phyloP scores from a whole-genome alignment of 1,284 basidiomycete species.

The Trametes pubescens region DNA sequence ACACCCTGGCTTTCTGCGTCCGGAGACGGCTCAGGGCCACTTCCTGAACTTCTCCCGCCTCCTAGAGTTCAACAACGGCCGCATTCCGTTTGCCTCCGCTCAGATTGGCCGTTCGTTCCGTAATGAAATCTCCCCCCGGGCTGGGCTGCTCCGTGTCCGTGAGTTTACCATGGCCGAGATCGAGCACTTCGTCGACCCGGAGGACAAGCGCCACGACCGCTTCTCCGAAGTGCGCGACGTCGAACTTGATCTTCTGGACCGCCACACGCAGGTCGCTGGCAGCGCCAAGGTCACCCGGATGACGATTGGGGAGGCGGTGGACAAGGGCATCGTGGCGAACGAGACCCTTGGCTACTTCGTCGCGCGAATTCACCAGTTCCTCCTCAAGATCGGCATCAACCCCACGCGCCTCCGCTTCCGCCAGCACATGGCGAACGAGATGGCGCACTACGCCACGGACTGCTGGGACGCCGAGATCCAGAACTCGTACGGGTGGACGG shows the following conservation, averaged over 20 bases:
- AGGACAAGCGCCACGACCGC: slow-evolving; percentile 88
- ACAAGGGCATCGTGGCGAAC: slow-evolving; percentile 90
- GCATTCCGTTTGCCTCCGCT: slow-evolving; percentile 96
- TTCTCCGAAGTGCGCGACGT: slow-evolving; percentile 87
- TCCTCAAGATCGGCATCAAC: slow-evolving; percentile 93
- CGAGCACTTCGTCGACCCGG: slow-evolving; percentile 98
- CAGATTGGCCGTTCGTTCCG: slow-evolving; percentile 97
- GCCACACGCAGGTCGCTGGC: slow-evolving; percentile 84
- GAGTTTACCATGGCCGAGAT: slow-evolving; percentile 99
- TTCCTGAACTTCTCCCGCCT: slow-evolving; percentile 99
- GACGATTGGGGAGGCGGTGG: slow-evolving; percentile 91
- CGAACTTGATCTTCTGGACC: slow-evolving; percentile 82
- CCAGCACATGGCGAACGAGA: slow-evolving; percentile 97
- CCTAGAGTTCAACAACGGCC: slow-evolving; percentile 98
- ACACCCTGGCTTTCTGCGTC: slow-evolving; percentile 95
- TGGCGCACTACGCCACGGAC: slow-evolving; percentile 99
- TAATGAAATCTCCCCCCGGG: slow-evolving; percentile 98
- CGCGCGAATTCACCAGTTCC: slow-evolving; percentile 91
- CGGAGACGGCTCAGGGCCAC: slow-evolving; percentile 98
- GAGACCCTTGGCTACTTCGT: slow-evolving; percentile 98
- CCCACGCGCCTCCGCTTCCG: slow-evolving; percentile 89
- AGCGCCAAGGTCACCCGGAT: slow-evolving; percentile 72
- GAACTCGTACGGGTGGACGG: slow-evolving; percentile 96
- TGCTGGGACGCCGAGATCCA: slow-evolving; percentile 99
- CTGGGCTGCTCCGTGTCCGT: slow-evolving; percentile 95